A percentile compares a stretch with the other conserved stretches of the same genome.
phyloP scores from a whole-genome alignment of 2,329 filamentous ascomycete species.

The Apiospora sp. region DNA sequence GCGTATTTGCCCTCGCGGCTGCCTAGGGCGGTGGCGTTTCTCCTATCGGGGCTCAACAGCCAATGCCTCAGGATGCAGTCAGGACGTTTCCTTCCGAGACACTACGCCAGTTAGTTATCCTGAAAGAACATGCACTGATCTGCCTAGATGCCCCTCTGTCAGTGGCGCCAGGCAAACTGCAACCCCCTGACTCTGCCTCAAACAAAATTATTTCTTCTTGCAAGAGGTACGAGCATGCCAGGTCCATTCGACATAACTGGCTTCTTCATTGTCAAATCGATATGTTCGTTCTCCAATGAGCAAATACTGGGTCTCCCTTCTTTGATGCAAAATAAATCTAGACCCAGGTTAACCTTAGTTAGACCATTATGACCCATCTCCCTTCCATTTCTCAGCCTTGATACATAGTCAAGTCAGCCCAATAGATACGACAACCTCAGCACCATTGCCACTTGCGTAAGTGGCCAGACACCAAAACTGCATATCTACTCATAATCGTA shows the following conservation, averaged over 20 bases:
- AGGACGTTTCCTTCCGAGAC: not conserved
- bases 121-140: not conserved
- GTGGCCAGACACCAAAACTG: not conserved
- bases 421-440: not conserved
- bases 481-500: slow-evolving; percentile 30
- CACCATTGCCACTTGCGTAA: not conserved
- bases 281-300: not conserved
- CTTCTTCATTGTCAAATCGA: not conserved
- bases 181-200: not conserved
- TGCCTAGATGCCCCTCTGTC: not conserved
- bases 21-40: not conserved
- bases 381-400: not conserved
- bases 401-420: not conserved
- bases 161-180: no score
- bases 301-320: not conserved
- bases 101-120: not conserved
- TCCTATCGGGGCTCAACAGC: not conserved
- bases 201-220: not conserved
- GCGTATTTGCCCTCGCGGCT: not conserved
- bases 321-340: no score
- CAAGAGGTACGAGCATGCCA: not conserved
- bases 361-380: not conserved
- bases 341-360: not conserved
- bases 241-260: not conserved
- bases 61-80: not conserved